Conservation (phyloP, 345 rosid species). For the Pistacia integerrima region DNA sequence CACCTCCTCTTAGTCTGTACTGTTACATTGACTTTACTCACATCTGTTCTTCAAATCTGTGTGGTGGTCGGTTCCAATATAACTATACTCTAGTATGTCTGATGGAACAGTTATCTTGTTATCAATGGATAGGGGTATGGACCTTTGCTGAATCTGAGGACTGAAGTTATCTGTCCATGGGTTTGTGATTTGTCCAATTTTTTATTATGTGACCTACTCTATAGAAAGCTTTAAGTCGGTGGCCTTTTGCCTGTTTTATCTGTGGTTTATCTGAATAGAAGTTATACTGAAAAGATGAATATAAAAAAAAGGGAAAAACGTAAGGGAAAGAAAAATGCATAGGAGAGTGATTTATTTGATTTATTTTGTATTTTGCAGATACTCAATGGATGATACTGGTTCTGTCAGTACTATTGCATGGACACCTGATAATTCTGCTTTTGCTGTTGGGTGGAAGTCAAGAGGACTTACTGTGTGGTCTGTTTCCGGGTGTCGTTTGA, state of each 20-base stretch:
- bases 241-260: background rate
- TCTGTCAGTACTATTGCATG: conserved; percentile 90
- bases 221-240: background rate
- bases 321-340: background rate
- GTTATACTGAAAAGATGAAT: too few species aligned
- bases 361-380: conserved; percentile 50
- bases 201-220: too few species aligned
- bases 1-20: background rate
- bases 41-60: background rate
- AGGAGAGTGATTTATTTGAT: conserved; percentile 11
- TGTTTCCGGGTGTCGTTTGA: conserved; percentile 93
- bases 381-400: conserved; percentile 90
- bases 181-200: background rate
- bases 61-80: background rate
- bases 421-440: conserved; percentile 98
- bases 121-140: background rate
- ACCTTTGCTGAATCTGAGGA: too few species aligned
- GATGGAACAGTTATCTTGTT: background rate
- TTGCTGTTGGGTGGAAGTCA: conserved; percentile 98
- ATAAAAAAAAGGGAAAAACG: too few species aligned
- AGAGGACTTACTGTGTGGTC: conserved; percentile 99
- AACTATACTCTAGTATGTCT: too few species aligned
- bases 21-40: background rate
- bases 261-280: too few species aligned
- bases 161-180: background rate